Evolutionary conservation across 116 monocot genomes (phyloP), one percentile per base, ranked within the genome.

Genomic region (Cymodocea nodosa): DNA sequence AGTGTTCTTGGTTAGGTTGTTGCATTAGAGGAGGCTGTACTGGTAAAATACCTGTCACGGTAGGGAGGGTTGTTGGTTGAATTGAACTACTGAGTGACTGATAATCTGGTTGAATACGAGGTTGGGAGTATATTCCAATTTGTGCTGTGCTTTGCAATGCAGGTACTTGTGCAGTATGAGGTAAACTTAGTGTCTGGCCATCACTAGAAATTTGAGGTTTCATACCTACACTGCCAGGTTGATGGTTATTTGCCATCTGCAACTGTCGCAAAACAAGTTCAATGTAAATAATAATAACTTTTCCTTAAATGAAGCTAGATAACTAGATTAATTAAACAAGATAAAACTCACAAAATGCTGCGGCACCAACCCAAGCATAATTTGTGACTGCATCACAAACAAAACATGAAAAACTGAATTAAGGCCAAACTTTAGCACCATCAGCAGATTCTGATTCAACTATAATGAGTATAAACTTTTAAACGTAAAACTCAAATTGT

Each of bases 341-440:
- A 34, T 6, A 61, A 18, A 20, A 77, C 78, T n/a, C 37, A 95
- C 95, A 81, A 85, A 79, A 62, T 90, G 87, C 51, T 87, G 90
- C 15, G 85, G 74, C 50, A 79, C 90, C 80, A 87, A 66, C 34
- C 90, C 90, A 57, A 95, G 83, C 82, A 95, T 95, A 80, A 95
- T 87, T 59, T 85, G 83, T 63, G 80, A 85, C 97, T 97, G 91
- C 68, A 79, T 18, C 15, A 71, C n/a, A 56, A 56, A 10, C 22
- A 65, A 51, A 50, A 49, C 15, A 10, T 11, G 2, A 61, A 61
- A 34, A 61, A 4, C 36, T 8, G 36, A 37, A 61, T 6, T 24
- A 17, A 35, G 36, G 17, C 61, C 22, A 54, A 15, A 54, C 4
- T 17, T 54, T 17, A 54, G 20, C 20, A 20, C n/a, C 54, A 16